A percentile compares a stretch with the other conserved stretches of the same genome.
phyloP scores from a whole-genome alignment of 768 basidiomycete species.

The Lentinula sp. region DNA sequence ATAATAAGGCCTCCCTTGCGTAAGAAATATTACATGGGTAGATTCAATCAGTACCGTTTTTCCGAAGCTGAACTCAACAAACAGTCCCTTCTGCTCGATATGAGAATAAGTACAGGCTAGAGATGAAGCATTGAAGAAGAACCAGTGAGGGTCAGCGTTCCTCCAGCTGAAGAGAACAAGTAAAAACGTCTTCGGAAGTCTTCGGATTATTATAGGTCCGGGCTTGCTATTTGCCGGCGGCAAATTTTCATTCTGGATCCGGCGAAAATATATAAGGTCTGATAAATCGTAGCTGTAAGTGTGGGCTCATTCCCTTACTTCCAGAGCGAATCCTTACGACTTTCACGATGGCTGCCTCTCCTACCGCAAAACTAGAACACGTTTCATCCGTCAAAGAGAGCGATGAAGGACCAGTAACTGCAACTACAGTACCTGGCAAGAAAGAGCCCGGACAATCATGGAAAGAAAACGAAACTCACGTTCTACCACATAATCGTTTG shows the following conservation, averaged over 20 bases:
- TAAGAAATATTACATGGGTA: too few relatives aligned
- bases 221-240: neutral
- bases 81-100: too few relatives aligned
- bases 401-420: neutral
- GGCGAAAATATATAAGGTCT: neutral
- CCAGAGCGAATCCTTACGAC: neutral
- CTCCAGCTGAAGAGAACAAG: neutral
- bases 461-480: constrained; percentile 51
- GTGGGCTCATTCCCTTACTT: neutral
- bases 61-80: too few relatives aligned
- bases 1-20: too few relatives aligned
- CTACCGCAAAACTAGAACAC: neutral
- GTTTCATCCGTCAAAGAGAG: neutral
- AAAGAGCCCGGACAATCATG: constrained; percentile 46
- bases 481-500: constrained; percentile 49
- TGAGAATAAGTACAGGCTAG: too few relatives aligned
- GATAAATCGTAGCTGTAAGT: neutral
- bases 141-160: too few relatives aligned
- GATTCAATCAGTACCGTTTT: too few relatives aligned
- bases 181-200: neutral
- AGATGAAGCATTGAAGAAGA: too few relatives aligned
- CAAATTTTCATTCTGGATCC: neutral
- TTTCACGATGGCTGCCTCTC: constrained; percentile 2
- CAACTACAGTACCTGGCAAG: neutral
- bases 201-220: neutral